Percentiles rank a stretch among this genome's conserved stretches.
These are phyloP conservation scores for Termitomyces sp. DNA, from an alignment of 768 basidiomycete genomes.

Conservation along the genomic window DNA sequence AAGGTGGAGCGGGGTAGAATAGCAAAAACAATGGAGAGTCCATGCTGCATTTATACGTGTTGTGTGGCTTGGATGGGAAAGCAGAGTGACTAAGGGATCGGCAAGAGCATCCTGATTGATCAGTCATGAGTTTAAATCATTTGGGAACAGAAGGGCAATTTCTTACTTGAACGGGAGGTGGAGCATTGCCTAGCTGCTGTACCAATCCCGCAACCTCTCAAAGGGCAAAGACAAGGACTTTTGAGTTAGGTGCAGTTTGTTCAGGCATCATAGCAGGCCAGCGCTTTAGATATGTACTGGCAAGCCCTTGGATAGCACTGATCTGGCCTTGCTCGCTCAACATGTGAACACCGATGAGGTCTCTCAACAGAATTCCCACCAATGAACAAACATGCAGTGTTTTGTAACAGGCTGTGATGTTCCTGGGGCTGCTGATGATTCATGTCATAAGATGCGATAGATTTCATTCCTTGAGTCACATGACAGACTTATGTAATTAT, in stretches of 20 bases:
- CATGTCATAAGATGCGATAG: conserved; percentile 75
- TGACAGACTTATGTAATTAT: too few species aligned
- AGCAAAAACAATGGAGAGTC: conserved; percentile 87
- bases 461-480: too few species aligned
- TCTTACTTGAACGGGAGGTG: conserved; percentile 76
- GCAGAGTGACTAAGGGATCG: conserved; percentile 79
- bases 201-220: conserved; percentile 82
- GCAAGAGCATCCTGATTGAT: conserved; percentile 66
- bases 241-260: conserved; percentile 59
- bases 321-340: conserved; percentile 94
- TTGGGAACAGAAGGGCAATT: neutral
- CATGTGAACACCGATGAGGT: conserved; percentile 84
- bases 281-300: conserved; percentile 74
- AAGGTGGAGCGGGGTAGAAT: conserved; percentile 79
- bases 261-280: conserved; percentile 95
- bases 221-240: conserved; percentile 67
- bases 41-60: conserved; percentile 83
- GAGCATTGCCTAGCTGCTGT: conserved; percentile 88
- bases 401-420: conserved; percentile 61
- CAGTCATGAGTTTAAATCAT: neutral
- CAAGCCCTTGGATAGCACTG: conserved; percentile 80
- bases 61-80: conserved; percentile 82
- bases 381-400: conserved; percentile 63
- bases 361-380: conserved; percentile 73
- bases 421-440: conserved; percentile 58